Evolutionary conservation across 1,139 yeast genomes (phyloP).

Genomic region (Yamadazyma sp.): DNA sequence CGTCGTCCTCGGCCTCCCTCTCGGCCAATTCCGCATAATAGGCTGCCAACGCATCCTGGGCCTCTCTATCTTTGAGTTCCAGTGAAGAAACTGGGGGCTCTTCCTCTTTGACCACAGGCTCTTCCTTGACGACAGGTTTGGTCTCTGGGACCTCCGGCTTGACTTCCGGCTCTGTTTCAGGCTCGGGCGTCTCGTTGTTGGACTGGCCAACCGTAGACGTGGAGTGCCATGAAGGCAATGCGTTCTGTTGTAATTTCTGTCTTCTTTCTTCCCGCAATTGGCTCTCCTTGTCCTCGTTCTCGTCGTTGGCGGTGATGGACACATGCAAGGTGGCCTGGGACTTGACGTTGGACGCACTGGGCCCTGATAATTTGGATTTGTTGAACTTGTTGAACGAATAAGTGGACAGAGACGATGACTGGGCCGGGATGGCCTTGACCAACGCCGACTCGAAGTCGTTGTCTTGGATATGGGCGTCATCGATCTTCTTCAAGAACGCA

Average conservation of each 20-base stretch:
- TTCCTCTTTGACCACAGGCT: conserved; percentile 3
- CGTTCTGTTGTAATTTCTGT: conserved; percentile 82
- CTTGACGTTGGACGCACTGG: conserved; percentile 34
- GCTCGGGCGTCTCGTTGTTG: conserved; percentile 37
- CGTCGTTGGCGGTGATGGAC: conserved; percentile 89
- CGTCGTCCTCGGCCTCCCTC: conserved; percentile 60
- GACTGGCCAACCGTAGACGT: conserved; percentile 79
- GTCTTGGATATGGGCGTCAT: conserved; percentile 82
- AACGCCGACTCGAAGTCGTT: conserved; percentile 82
- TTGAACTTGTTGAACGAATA: conserved; percentile 49
- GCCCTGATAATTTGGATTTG: conserved; percentile 30
- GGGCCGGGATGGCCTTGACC: conserved; percentile 81
- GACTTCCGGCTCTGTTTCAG: conserved; percentile 15
- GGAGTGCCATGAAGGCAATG: conserved; percentile 95
- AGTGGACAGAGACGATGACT: conserved; percentile 62
- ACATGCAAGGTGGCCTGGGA: conserved; percentile 82
- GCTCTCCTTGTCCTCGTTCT: conserved; percentile 65
- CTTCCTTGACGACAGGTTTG: conserved; percentile 9
- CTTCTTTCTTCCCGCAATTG: conserved; percentile 69
- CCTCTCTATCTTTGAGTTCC: conserved; percentile 57
- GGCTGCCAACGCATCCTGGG: conserved; percentile 76
- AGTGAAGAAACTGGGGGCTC: conserved; percentile 15
- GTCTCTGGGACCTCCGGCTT: conserved; percentile 1
- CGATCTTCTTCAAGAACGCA: conserved; percentile 78
- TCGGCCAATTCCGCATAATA: conserved; percentile 73